A percentile compares a stretch with the other conserved stretches of the same genome.
These are phyloP conservation scores for Talaromyces sp. DNA, from an alignment of 2,329 filamentous ascomycete species.

Conservation along the genomic window DNA sequence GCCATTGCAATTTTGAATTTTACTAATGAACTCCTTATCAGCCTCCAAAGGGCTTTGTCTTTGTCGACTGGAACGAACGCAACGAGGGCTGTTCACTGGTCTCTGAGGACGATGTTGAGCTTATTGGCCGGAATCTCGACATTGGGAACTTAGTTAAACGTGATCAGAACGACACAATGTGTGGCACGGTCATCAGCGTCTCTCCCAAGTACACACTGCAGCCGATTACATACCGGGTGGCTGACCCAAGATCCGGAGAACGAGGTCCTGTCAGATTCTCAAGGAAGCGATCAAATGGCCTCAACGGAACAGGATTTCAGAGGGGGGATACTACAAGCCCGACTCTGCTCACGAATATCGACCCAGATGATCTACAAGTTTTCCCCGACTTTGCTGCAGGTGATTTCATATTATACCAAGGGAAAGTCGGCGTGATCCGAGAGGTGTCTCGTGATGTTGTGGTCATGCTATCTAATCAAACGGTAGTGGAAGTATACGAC, in stretches of 20 bases:
- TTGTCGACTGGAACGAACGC: conserved; percentile 37
- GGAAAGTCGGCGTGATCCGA: conserved; percentile 53
- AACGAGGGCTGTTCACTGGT: conserved; percentile 38
- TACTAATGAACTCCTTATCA: conserved; percentile 8
- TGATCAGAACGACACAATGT: conserved; percentile 43
- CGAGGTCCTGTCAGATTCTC: conserved; percentile 17
- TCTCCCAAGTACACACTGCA: conserved; percentile 42
- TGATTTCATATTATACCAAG: conserved; percentile 49
- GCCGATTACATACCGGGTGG: conserved; percentile 20
- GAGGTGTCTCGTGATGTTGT: conserved; percentile 46
- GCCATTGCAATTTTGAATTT: background rate
- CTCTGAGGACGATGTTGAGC: conserved; percentile 40
- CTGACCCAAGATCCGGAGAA: conserved; percentile 19
- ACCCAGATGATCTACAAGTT: conserved; percentile 41
- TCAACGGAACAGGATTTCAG: background rate
- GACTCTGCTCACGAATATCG: conserved; percentile 33
- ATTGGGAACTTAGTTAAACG: conserved; percentile 54
- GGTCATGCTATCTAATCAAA: conserved; percentile 48
- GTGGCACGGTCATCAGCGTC: conserved; percentile 50
- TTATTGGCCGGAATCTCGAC: conserved; percentile 50
- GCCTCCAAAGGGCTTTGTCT: conserved; percentile 48
- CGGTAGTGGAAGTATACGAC: conserved; percentile 37
- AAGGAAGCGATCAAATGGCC: conserved; percentile 10
- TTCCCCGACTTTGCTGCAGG: conserved; percentile 45
- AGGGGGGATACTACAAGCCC: conserved; percentile 3